Base-by-base conservation (phyloP, 106 monocot genomes). In the Vanilla planifolia region DNA sequence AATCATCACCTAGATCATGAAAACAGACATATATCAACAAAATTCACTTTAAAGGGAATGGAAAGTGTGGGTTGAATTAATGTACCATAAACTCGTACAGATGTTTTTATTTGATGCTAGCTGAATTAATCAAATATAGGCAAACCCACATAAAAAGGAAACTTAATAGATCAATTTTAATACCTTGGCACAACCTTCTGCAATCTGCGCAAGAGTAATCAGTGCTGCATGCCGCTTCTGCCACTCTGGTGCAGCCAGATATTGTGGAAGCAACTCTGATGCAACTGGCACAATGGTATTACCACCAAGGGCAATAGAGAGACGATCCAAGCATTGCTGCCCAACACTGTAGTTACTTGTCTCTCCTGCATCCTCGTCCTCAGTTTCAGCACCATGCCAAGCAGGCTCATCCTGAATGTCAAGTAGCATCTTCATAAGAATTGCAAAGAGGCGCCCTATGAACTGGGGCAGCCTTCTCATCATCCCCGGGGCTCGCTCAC, bases 291-390 rank as follows among this genome's bases (percentile, higher is more conserved):
- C 77, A 39, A 98, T 88, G 2, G 88, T 86, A 34, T 92, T 92
- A 26, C 98, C 98, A 3, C 98, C 98, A 23, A 98, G 71, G 6
- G 92, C 88, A 62, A 92, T 85, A 4, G 98, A 73, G 1, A 98
- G 66, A 1, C 91, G 76, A 33, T 98, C 88, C 35, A 98, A 66
- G 23, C 91, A 98, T 67, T 98, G 92, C 51, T 98, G 98, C 0
- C 81, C 98, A 3, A 98, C 79, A 34, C 84, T 72, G 30, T 88
- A 98, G 55, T 92, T 99, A 53, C 77, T 78, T 0, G 77, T 82
- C 75, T 98, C 98, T 26, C 92, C 98, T 0, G 98, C 92, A 77
- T 92, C 92, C 70, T 98, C 96, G 45, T 98, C 91, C 64, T 92
- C 82, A 1, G 64, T 56, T 45, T 88, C 79, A 2, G 92, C 91